phyloP scores from a whole-genome alignment of 1,284 basidiomycete genomes.

The Leccinum pseudoinsigne region DNA sequence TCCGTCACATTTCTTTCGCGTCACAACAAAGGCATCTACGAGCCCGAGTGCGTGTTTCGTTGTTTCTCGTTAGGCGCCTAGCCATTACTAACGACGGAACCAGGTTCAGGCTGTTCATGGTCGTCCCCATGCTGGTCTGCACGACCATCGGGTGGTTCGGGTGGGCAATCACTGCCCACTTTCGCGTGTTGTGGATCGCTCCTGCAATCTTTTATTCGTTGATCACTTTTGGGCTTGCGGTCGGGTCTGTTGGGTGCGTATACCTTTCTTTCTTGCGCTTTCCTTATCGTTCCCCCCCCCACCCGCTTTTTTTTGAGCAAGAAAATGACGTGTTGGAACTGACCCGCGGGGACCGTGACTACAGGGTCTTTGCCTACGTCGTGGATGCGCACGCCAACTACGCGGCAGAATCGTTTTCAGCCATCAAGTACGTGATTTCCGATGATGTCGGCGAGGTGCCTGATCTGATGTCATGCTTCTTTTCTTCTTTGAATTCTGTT shows the following conservation, averaged over 20 bases:
- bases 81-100: not conserved
- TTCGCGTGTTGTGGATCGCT: not conserved
- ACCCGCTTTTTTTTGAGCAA: no score
- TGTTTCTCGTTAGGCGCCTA: not conserved
- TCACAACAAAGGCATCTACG: constrained; percentile 1
- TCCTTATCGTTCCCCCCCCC: not conserved
- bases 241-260: not conserved
- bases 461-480: not conserved
- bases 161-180: not conserved
- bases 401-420: not conserved
- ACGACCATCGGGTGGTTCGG: constrained; percentile 1
- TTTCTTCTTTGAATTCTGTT: not conserved
- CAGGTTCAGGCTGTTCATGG: constrained; percentile 2
- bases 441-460: not conserved
- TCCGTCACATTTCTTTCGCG: constrained; percentile 1
- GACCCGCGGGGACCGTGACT: not conserved
- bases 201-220: constrained; percentile 1
- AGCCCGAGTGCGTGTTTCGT: not conserved
- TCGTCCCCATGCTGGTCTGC: not conserved
- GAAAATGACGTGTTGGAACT: not conserved
- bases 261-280: not conserved
- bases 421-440: not conserved
- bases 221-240: not conserved
- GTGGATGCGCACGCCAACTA: not conserved
- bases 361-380: constrained; percentile 2